Evolutionary conservation across 2,329 filamentous ascomycete species (phyloP).

Genomic region (Talaromyces sp.): DNA sequence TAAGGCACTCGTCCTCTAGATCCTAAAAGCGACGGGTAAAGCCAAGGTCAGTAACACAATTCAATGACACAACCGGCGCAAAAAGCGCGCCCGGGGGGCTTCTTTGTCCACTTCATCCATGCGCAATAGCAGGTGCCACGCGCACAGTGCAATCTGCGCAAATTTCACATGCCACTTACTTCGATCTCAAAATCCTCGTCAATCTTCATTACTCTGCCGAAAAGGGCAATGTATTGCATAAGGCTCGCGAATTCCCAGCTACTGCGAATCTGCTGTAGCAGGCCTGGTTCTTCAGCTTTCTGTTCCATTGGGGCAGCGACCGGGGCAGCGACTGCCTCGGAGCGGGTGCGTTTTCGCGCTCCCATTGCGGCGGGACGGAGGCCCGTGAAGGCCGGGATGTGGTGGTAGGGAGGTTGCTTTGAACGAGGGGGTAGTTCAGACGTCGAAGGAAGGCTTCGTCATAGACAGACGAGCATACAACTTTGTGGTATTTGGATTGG

Average conservation of each 20-base stretch:
- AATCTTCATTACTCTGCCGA: constrained; percentile 86
- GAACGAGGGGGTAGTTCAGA: not conserved
- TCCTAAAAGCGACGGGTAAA: constrained; percentile 59
- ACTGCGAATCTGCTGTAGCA: constrained; percentile 73
- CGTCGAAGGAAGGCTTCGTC: not conserved
- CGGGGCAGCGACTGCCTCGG: constrained; percentile 58
- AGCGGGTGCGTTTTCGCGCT: constrained; percentile 59
- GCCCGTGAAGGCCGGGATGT: constrained; percentile 22
- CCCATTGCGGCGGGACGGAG: constrained; percentile 48
- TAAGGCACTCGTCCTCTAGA: constrained; percentile 84
- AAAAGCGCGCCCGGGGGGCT: not conserved
- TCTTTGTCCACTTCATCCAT: constrained; percentile 1
- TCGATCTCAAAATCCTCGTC: constrained; percentile 87
- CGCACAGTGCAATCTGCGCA: not conserved
- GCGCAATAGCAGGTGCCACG: constrained; percentile 12
- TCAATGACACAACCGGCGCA: not conserved
- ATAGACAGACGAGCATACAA: constrained; percentile 1
- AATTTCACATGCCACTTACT: constrained; percentile 54
- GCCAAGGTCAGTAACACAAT: constrained; percentile 9
- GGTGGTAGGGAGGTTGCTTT: constrained; percentile 1
- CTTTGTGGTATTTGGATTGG: not conserved
- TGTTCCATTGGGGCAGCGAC: constrained; percentile 52
- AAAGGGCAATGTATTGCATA: constrained; percentile 90
- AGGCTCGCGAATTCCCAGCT: constrained; percentile 96
- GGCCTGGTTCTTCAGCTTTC: constrained; percentile 37